These are phyloP conservation scores for Aschersonia sp. DNA, from an alignment of 2,329 filamentous ascomycete genomes.

Conservation along the genomic window DNA sequence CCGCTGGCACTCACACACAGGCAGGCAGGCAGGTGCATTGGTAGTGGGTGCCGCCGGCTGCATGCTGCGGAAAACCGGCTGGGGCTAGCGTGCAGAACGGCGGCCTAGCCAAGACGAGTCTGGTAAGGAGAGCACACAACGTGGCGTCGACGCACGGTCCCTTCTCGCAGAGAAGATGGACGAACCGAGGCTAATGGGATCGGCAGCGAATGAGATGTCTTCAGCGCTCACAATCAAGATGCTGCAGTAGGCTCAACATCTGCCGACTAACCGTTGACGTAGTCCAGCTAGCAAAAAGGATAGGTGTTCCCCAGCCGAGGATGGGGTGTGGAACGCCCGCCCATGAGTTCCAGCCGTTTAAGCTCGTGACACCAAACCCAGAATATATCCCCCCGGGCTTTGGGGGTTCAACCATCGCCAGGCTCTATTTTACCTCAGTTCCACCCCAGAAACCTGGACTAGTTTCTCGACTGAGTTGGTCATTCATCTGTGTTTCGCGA, in stretches of 20 bases:
- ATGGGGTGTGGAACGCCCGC: background rate
- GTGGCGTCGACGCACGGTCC: background rate
- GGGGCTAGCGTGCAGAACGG: too few relatives aligned
- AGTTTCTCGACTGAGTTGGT: background rate
- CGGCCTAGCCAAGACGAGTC: background rate
- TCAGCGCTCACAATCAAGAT: background rate
- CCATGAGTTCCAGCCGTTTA: background rate
- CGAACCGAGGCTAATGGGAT: background rate
- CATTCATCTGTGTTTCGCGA: too few relatives aligned
- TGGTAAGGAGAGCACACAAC: background rate
- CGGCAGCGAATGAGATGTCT: too few relatives aligned
- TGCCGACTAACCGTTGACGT: background rate
- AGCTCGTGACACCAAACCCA: background rate
- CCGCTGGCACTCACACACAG: too few relatives aligned
- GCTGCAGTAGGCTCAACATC: too few relatives aligned
- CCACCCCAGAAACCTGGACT: background rate
- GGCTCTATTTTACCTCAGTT: too few relatives aligned
- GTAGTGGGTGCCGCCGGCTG: too few relatives aligned
- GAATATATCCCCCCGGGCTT: too few relatives aligned
- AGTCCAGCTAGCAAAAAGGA: background rate
- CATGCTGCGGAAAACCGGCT: too few relatives aligned
- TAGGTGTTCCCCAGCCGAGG: background rate
- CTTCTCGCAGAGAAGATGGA: background rate
- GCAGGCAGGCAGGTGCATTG: too few relatives aligned
- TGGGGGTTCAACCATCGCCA: too few relatives aligned